phyloP scores from a whole-genome alignment of 805 yeast genomes.

The Yarrowia osloensis region DNA sequence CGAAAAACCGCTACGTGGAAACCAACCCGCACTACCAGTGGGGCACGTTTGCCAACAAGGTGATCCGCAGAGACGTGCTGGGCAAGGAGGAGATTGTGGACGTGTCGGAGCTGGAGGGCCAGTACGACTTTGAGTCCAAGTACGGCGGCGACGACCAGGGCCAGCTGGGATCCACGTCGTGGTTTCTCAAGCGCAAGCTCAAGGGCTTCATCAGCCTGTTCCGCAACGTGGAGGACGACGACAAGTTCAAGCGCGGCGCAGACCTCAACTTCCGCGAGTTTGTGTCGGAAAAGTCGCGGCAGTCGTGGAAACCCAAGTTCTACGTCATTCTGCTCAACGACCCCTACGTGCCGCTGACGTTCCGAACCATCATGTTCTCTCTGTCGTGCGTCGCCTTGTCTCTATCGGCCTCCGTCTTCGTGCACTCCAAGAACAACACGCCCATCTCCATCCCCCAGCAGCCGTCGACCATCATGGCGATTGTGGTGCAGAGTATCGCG shows the following conservation, averaged over 20 bases:
- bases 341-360: slow-evolving; percentile 77
- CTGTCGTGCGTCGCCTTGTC: slow-evolving; percentile 71
- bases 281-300: slow-evolving; percentile 37
- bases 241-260: not conserved
- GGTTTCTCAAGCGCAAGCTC: slow-evolving; percentile 14
- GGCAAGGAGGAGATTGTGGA: slow-evolving; percentile 27
- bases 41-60: slow-evolving; percentile 28
- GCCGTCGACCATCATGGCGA: slow-evolving; percentile 91
- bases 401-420: slow-evolving; percentile 57
- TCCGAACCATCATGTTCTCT: slow-evolving; percentile 61
- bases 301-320: slow-evolving; percentile 57
- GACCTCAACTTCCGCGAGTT: slow-evolving; percentile 33
- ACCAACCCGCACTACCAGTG: slow-evolving; percentile 21
- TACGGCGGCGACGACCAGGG: slow-evolving; percentile 20
- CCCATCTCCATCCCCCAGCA: slow-evolving; percentile 58
- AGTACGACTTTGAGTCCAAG: slow-evolving; percentile 21
- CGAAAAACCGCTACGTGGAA: slow-evolving; percentile 18
- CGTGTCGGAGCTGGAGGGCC: slow-evolving; percentile 19
- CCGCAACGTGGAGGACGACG: not conserved
- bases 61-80: slow-evolving; percentile 1
- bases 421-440: slow-evolving; percentile 42
- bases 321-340: slow-evolving; percentile 64
- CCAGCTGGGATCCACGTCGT: slow-evolving; percentile 16
- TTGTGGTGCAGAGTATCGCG: slow-evolving; percentile 79
- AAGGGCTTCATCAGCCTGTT: slow-evolving; percentile 14